Base-by-base conservation (phyloP, 2,329 filamentous ascomycete genomes). In the Purpureocillium lavendulum region DNA sequence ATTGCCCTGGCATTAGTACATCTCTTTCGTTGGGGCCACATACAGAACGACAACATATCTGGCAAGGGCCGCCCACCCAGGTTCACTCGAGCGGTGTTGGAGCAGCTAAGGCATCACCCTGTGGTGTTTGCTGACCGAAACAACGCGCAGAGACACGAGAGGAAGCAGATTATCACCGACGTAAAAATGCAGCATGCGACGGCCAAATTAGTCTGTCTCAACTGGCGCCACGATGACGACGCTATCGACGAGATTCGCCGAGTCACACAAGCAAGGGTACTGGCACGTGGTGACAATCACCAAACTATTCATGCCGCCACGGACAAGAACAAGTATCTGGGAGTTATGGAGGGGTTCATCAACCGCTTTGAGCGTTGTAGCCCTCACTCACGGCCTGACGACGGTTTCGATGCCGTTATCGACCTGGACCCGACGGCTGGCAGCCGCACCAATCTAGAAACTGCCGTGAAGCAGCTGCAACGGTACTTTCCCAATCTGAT, bases 11-110 rank as follows among this genome's bases (percentile, higher is more conserved):
- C 86, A 3, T 68, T 98, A 15, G 74, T 75, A 4, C 82, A 87
- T 53, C 73, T 98, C 1, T 96, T 97, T 49, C 78, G 73, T 40
- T 97, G 89, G 85, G 90, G 87, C 13, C 88, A 95, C 57, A 71
- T 96, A 36, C 92, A 98, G 57, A 98, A 98, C 57, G 92, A 98
- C 65, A 94, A 98, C 56, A 92, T 98, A 43, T 79, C 80, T 38
- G 87, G 81, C 46, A 83, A 84, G 57, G 75, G 74, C 40, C 84
- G 90, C 29, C 84, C 87, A 3, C 77, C 82, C 45, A 75, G 78
- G 39, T 97, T 98, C 58, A 84, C 83, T 1, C 73, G 79, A 37
- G 77, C 77, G 29, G 71, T 94, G 30, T 71, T 82, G 38, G 73
- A 80, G 17, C 61, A 77, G 39, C 70, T 96, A 26, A 65, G 75